Evolutionary conservation across 805 yeast species (phyloP), one percentile per base, ranked within the genome.

Genomic region (Candida parachauliodes): DNA sequence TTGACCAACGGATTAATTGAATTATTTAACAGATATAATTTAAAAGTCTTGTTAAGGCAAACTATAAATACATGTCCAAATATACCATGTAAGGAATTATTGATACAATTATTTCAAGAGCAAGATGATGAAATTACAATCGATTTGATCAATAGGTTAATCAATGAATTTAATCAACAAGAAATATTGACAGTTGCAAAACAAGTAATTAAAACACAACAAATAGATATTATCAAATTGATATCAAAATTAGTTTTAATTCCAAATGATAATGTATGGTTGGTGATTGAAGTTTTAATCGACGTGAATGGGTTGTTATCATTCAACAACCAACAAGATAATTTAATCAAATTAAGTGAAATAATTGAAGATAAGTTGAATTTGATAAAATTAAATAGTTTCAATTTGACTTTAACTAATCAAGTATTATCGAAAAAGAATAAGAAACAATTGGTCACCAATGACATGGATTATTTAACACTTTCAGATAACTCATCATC

Each of bases 1-100:
- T 74, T 70, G 42, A 68, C 86, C 8, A 59, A 62, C 4, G 79
- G 79, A 1, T 56, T 89, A 31, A 60, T 91, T 30, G 52, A 66
- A 11, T 63, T 87, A 19, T 69, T 71, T 32, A 44, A 53, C 16
- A 43, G 47, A 3, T 35, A 49, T 20, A 60, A 72, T 8, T 68
- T 74, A 42, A 81, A 87, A 25, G 74, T 83, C 43, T 68, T 88
- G 40, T 71, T 83, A 57, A 78, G 88, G 60, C 95, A 85, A 57
- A 91, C 94, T 1, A 75, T 88, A 34, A 84, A 81, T 10, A 81
- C 93, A 1, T 83, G 93, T 43, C 81, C 85, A 5, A 79, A 80
- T 39, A 60, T 88, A 27, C 72, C 83, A 7, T 69, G 83, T 32
- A 57, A 58, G 4, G 95, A 85, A 42, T 65, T 89, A 18, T 62